phyloP scores from a whole-genome alignment of 2,329 filamentous ascomycete genomes.

The Fusarium drepaniforme region DNA sequence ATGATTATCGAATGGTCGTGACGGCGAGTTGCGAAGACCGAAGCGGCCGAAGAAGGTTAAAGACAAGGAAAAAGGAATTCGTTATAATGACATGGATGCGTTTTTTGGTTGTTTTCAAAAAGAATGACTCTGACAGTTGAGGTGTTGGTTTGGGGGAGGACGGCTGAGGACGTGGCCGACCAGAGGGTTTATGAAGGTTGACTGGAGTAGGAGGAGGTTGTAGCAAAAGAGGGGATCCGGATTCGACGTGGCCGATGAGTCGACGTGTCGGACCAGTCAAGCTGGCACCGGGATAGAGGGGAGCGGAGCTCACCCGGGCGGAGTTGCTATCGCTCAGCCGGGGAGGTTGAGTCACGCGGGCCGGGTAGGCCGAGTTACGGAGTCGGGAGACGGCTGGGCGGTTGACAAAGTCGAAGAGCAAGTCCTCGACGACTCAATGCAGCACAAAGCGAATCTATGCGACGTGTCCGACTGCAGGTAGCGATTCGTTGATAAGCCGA shows the following conservation, averaged over 20 bases:
- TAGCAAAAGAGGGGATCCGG: constrained; percentile 28
- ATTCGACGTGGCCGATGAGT: constrained; percentile 45
- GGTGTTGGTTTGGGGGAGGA: constrained; percentile 23
- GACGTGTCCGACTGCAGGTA: constrained; percentile 11
- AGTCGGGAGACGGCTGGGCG: constrained; percentile 19
- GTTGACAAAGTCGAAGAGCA: constrained; percentile 32
- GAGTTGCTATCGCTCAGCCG: constrained; percentile 40
- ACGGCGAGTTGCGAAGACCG: constrained; percentile 46
- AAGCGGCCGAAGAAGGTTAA: constrained; percentile 46
- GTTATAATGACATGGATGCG: constrained; percentile 60
- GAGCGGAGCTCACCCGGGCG: constrained; percentile 48
- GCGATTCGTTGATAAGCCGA: constrained; percentile 27
- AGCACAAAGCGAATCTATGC: constrained; percentile 27
- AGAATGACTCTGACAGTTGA: constrained; percentile 46
- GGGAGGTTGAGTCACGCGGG: constrained; percentile 41
- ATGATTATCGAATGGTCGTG: constrained; percentile 51
- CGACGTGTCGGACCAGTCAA: constrained; percentile 47
- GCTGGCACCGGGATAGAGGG: constrained; percentile 44
- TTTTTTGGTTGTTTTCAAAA: constrained; percentile 45
- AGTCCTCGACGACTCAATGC: constrained; percentile 44
- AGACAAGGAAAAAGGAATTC: constrained; percentile 52
- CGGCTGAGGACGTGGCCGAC: constrained; percentile 48
- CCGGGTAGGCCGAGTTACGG: constrained; percentile 31
- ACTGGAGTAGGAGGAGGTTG: constrained; percentile 10
- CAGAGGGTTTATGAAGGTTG: constrained; percentile 25